Percentiles rank a stretch among this genome's conserved stretches.
Evolutionary conservation across 352 stramenopile genomes (phyloP).

Genomic region (Pythium monospermum): DNA sequence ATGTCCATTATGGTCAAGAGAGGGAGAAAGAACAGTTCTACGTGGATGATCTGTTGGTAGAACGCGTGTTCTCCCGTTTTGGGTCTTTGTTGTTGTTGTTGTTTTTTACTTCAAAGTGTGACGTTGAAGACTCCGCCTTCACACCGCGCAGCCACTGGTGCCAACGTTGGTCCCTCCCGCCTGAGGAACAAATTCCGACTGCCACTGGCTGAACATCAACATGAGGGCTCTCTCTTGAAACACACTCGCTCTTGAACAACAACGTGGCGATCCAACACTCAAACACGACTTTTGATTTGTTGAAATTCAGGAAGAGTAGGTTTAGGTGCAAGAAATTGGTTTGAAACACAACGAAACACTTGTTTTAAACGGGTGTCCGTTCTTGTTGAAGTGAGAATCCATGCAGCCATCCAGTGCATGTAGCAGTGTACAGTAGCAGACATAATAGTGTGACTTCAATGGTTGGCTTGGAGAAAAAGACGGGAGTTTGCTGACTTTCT

Average conservation of each 20-base stretch:
- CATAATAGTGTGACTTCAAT: conserved; percentile 14
- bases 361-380: conserved; percentile 24
- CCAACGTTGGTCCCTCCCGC: conserved; percentile 13
- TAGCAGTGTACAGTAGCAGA: conserved; percentile 13
- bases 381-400: conserved; percentile 49
- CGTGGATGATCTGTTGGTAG: neutral
- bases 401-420: conserved; percentile 7
- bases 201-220: conserved; percentile 29
- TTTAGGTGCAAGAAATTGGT: neutral
- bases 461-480: conserved; percentile 22
- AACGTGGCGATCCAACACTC: conserved; percentile 6
- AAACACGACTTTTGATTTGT: conserved; percentile 7
- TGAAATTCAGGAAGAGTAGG: conserved; percentile 7
- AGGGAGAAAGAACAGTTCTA: conserved; percentile 2
- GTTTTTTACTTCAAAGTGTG: conserved; percentile 31
- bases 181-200: conserved; percentile 30
- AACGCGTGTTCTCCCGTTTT: too few species aligned
- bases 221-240: conserved; percentile 6
- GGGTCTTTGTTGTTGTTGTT: too few species aligned
- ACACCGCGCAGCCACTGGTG: conserved; percentile 23
- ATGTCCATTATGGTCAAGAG: conserved; percentile 55
- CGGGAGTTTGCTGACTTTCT: conserved; percentile 20
- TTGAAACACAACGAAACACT: conserved; percentile 16
- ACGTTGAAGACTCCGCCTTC: conserved; percentile 27
- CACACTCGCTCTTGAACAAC: conserved; percentile 14